These are phyloP conservation scores for Osmanthus fragrans DNA, from an alignment of 257 asterid species.

Conservation along the genomic window DNA sequence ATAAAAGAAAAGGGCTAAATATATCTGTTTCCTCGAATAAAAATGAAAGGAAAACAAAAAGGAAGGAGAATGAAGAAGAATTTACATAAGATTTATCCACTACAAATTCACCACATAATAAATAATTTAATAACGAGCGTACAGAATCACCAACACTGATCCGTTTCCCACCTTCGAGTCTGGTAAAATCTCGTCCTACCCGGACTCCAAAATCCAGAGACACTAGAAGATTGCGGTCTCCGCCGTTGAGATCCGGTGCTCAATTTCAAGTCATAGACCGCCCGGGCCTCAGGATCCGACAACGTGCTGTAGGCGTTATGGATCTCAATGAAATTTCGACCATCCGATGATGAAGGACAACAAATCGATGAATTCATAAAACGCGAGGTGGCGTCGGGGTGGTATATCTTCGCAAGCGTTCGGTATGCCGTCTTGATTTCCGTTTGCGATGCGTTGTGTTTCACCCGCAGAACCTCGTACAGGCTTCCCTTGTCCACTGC, in stretches of 20 bases:
- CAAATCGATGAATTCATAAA: slow-evolving; percentile 36
- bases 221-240: not conserved
- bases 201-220: not conserved
- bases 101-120: not conserved
- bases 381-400: slow-evolving; percentile 69
- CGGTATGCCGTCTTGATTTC: slow-evolving; percentile 90
- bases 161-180: slow-evolving; percentile 95
- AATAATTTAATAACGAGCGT: not conserved
- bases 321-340: slow-evolving; percentile 71
- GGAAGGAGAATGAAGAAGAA: not conserved
- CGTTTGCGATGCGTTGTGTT: slow-evolving; percentile 53
- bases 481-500: slow-evolving; percentile 37
- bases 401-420: slow-evolving; percentile 77
- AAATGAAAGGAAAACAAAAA: not conserved
- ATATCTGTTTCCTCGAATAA: slow-evolving; percentile 13
- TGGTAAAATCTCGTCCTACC: slow-evolving; percentile 37
- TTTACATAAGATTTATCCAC: slow-evolving; percentile 21
- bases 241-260: slow-evolving; percentile 28
- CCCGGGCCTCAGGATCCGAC: slow-evolving; percentile 77
- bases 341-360: slow-evolving; percentile 33
- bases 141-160: slow-evolving; percentile 81
- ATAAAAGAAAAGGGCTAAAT: not conserved
- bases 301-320: slow-evolving; percentile 73
- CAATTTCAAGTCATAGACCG: slow-evolving; percentile 59
- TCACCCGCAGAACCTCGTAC: slow-evolving; percentile 71